Base-by-base conservation (phyloP, 306 rosid species). In the Pterocarpus santalinus region DNA sequence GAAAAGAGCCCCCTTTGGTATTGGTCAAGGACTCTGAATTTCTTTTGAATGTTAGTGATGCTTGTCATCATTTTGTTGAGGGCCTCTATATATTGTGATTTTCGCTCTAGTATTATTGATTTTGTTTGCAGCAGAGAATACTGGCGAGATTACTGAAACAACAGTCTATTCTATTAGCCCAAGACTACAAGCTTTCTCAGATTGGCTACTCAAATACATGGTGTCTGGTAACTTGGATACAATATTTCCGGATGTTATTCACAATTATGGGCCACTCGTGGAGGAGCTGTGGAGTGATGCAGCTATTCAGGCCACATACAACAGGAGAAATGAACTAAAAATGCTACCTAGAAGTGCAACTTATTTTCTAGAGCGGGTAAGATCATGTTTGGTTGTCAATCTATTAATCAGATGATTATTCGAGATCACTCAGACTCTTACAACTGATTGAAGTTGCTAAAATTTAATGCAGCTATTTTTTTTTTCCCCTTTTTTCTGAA, bases 231-330 rank as follows among this genome's bases (percentile, higher is more conserved):
- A 86, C 83, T 70, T 84, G 62, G 92, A 87, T 16, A 86, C 82
- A 72, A 76, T 89, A 84, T 89, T 91, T 82, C 94, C 89, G 12
- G 94, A 88, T 8, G 86, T 90, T 65, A 41, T 88, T 7, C 75
- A 80, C 32, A 88, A 88, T 81, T 89, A 90, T 81, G 94, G 87
- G 7, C 89, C 81, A 38, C 63, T 77, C 15, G 87, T 90, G 49
- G 91, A 89, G 86, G 91, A 92, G 68, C 80, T 94, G 70, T 91
- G 97, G 97, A 86, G 81, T 65, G 94, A 90, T 65, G 47, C 90
- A 44, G 98, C 98, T 83, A 90, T 92, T 81, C 91, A 88, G 72
- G 95, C 92, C 57, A 84, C 97, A 35, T 92, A 94, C 75, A 82
- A 68, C 6, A 79, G 95, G 73, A 89, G 89, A 80, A 75, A 92